Evolutionary conservation across 768 basidiomycete genomes (phyloP), one percentile per base, ranked within the genome.

Genomic region (Boletus barrowsii): DNA sequence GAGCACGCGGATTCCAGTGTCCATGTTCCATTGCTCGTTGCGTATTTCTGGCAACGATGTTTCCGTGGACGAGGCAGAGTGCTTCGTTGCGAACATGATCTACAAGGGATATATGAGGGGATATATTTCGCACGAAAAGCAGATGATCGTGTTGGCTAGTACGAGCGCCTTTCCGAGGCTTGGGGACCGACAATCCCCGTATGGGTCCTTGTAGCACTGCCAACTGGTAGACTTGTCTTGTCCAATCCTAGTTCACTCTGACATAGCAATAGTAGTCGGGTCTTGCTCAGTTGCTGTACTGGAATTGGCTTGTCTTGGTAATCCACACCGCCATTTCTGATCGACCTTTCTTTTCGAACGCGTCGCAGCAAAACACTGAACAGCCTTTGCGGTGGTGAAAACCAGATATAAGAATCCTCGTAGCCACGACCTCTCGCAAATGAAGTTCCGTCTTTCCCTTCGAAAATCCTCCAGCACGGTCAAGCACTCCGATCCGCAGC

Each of bases 121-220:
- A 10, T 99, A 98, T 71, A 94, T 99, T 63, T 93, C 93, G 47
- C 97, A 99, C 64, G 91, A 90, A 66, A 90, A 90, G 71, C 89
- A 91, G 74, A 92, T 88, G 83, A 92, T 98, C 5, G 97, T 99
- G 6, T 70, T 98, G 42, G 86, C 91, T 2, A 81, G 82, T 58
- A 79, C 76, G 22, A 89, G 87, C 63, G 82, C 93, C 8, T 98
- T 97, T 67, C 93, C 94, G 4, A 78, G 79, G 56, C 70, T 91
- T 15, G 81, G 77, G 26, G 88, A 90, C 56, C 74, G 85, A 33
- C 77, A 76, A 35, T 70, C 78, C 7, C 86, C 88, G 1, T 86
- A 67, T 8, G 49, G 52, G 20, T 37, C 67, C 57, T 49, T 68
- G 57, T 68, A 63, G 36, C 30, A 54, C 41, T 42, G 42, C 33